These are phyloP conservation scores for Santalum album DNA, from an alignment of 164 flowering plant genomes.

Conservation along the genomic window DNA sequence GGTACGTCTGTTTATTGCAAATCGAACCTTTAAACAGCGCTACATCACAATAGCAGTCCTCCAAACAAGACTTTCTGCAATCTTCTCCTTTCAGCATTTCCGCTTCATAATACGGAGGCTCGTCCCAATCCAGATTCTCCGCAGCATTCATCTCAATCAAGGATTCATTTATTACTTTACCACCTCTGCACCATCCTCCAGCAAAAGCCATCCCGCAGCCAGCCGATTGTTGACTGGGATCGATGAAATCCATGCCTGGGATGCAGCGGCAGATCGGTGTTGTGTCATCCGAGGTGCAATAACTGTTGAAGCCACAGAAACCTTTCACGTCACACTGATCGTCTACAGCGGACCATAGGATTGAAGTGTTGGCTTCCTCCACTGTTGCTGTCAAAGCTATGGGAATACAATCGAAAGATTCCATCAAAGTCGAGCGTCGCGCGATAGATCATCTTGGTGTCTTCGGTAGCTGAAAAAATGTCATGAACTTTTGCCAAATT, in stretches of 20 bases:
- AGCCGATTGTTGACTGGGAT: not conserved
- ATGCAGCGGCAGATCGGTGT: conserved; percentile 4
- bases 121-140: not conserved
- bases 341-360: not conserved
- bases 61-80: conserved; percentile 9
- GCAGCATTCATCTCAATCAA: not conserved
- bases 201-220: conserved; percentile 8
- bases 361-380: not conserved
- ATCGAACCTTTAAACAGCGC: not conserved
- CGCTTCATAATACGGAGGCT: not conserved
- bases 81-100: conserved; percentile 1
- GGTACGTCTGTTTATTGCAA: no score
- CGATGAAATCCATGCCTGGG: conserved; percentile 6
- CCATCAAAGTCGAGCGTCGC: conserved; percentile 15
- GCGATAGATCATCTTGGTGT: conserved; percentile 1
- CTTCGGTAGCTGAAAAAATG: no score
- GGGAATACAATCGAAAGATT: conserved; percentile 11
- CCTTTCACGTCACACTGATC: conserved; percentile 10
- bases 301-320: conserved; percentile 14
- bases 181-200: conserved; percentile 1
- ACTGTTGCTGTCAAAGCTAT: not conserved
- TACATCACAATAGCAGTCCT: conserved; percentile 15
- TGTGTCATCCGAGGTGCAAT: not conserved
- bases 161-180: no score
- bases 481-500: no score